phyloP scores from a whole-genome alignment of 768 basidiomycete genomes.

The Mycena indigotica region DNA sequence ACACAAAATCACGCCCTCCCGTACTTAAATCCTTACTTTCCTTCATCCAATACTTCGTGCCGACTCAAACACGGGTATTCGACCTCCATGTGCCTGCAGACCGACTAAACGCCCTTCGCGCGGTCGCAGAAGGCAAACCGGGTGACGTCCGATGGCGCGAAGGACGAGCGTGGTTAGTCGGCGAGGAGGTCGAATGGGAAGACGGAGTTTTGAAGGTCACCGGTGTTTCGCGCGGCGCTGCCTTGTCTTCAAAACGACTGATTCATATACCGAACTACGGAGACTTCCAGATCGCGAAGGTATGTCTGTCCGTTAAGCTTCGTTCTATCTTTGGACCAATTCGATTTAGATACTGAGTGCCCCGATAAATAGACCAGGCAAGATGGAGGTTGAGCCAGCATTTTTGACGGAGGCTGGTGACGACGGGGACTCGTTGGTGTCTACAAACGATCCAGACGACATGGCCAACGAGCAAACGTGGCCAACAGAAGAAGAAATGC shows the following conservation, averaged over 20 bases:
- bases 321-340: not conserved
- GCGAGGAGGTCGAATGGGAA: conserved; percentile 62
- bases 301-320: conserved; percentile 28
- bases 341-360: conserved; percentile 68
- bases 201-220: conserved; percentile 70
- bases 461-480: conserved; percentile 96
- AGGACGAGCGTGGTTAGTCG: conserved; percentile 74
- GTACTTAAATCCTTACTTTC: conserved; percentile 88
- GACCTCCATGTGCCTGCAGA: conserved; percentile 71
- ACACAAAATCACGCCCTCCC: conserved; percentile 63
- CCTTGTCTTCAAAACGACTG: conserved; percentile 79
- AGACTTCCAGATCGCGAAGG: conserved; percentile 85
- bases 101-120: conserved; percentile 68
- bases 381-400: conserved; percentile 71
- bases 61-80: conserved; percentile 73
- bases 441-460: conserved; percentile 85
- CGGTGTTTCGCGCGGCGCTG: conserved; percentile 80
- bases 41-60: conserved; percentile 94
- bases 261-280: conserved; percentile 87
- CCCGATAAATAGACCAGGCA: conserved; percentile 43
- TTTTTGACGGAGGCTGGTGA: conserved; percentile 67
- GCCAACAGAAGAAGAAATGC: conserved; percentile 98
- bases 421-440: conserved; percentile 82
- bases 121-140: conserved; percentile 85
- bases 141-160: conserved; percentile 81